These are phyloP conservation scores for Begonia masoniana DNA, from an alignment of 306 rosid genomes.

Conservation along the genomic window DNA sequence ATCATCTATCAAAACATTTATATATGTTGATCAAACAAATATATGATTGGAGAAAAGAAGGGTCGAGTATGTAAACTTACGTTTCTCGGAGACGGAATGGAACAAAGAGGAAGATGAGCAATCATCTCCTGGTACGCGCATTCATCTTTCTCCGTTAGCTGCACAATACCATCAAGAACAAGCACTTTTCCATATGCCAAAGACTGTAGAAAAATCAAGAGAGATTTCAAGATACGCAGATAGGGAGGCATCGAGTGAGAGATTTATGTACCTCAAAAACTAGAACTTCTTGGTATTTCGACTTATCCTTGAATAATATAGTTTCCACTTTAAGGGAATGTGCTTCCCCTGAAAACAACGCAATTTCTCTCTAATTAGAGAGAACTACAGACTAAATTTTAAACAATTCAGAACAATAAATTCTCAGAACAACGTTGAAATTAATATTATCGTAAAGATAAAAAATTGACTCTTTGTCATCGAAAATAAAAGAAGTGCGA, in stretches of 20 bases:
- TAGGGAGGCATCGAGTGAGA: neutral
- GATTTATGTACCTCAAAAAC: conserved; percentile 67
- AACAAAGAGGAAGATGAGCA: conserved; percentile 92
- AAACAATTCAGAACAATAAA: no score
- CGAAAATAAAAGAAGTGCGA: no score
- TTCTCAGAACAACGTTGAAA: no score
- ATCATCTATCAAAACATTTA: no score
- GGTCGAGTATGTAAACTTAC: conserved; percentile 22
- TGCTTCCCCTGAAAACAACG: conserved; percentile 54
- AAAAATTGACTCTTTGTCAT: no score
- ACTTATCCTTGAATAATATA: conserved; percentile 54
- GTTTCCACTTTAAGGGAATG: conserved; percentile 73
- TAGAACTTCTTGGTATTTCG: conserved; percentile 82
- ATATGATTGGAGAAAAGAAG: no score
- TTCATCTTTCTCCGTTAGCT: conserved; percentile 93
- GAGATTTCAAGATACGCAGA: neutral
- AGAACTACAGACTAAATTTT: no score
- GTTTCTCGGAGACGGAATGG: conserved; percentile 65
- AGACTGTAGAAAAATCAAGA: conserved; percentile 40
- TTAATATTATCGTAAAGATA: no score
- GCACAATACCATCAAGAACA: conserved; percentile 96
- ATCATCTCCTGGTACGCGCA: conserved; percentile 99
- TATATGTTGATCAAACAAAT: no score
- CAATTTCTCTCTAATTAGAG: no score
- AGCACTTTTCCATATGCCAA: conserved; percentile 80